These are phyloP conservation scores for Alternaria sp. DNA, from an alignment of 2,329 filamentous ascomycete species.

Conservation along the genomic window DNA sequence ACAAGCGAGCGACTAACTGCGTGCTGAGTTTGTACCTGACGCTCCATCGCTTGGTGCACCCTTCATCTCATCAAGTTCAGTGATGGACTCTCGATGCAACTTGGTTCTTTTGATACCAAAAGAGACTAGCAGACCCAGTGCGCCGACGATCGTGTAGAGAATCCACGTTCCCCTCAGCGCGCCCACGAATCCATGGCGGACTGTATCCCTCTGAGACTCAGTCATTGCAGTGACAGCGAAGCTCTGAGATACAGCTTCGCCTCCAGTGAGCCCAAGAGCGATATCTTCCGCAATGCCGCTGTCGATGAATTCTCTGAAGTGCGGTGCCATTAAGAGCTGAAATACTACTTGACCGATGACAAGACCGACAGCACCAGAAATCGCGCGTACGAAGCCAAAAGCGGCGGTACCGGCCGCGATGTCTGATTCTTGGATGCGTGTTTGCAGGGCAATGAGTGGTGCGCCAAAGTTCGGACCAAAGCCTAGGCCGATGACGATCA, in stretches of 20 bases:
- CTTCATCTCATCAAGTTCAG: not conserved
- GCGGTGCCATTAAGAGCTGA: constrained; percentile 64
- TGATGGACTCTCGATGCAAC: constrained; percentile 22
- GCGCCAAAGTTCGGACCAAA: constrained; percentile 65
- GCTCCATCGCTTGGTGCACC: not conserved
- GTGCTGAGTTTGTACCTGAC: not conserved
- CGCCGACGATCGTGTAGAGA: constrained; percentile 57
- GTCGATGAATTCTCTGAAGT: constrained; percentile 34
- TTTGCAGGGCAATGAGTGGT: constrained; percentile 65
- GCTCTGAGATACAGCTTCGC: constrained; percentile 48
- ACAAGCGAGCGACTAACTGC: not conserved
- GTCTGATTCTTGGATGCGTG: constrained; percentile 62
- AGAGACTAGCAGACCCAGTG: constrained; percentile 41
- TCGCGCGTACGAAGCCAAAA: constrained; percentile 58
- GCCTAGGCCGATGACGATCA: constrained; percentile 62
- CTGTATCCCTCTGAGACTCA: constrained; percentile 45
- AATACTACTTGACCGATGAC: constrained; percentile 63
- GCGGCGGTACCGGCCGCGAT: constrained; percentile 62
- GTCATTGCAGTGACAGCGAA: constrained; percentile 32
- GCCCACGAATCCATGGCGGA: constrained; percentile 54
- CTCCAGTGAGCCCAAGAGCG: constrained; percentile 36
- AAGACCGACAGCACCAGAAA: constrained; percentile 59
- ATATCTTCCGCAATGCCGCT: constrained; percentile 33
- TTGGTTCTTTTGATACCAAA: constrained; percentile 48
- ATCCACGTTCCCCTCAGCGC: constrained; percentile 62